phyloP scores from a whole-genome alignment of 179 eudicot genomes.

The Corrigiola litoralis region DNA sequence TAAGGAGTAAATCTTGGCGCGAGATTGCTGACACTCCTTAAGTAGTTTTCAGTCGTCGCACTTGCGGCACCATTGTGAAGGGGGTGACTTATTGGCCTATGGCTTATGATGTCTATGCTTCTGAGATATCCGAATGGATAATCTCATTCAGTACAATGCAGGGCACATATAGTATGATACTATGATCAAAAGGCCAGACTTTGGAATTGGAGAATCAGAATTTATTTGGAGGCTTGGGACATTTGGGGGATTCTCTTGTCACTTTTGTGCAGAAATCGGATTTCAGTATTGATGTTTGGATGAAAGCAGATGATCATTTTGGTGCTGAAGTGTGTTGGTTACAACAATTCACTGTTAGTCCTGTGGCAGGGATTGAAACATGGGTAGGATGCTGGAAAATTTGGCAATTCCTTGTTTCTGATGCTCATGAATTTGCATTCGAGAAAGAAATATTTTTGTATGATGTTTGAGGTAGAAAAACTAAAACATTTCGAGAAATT shows the following conservation, averaged over 20 bases:
- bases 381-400: constrained; percentile 10
- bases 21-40: constrained; percentile 4
- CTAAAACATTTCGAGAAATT: background rate
- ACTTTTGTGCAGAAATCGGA: constrained; percentile 1
- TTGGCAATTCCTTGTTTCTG: background rate
- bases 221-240: constrained; percentile 13
- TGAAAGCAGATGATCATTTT: constrained; percentile 1
- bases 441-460: constrained; percentile 5
- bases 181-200: constrained; percentile 4
- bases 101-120: constrained; percentile 5
- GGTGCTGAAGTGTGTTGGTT: background rate
- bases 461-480: background rate
- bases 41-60: background rate
- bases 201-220: background rate
- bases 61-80: background rate
- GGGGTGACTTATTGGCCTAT: constrained; percentile 8
- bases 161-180: background rate
- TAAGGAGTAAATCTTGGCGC: background rate
- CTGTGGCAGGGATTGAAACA: background rate
- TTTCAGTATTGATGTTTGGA: constrained; percentile 6
- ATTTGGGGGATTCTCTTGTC: background rate
- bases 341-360: background rate
- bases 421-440: background rate
- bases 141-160: constrained; percentile 1
- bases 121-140: background rate